Base-by-base conservation (phyloP, 164 flowering plant genomes). In the Cinnamomum chago region DNA sequence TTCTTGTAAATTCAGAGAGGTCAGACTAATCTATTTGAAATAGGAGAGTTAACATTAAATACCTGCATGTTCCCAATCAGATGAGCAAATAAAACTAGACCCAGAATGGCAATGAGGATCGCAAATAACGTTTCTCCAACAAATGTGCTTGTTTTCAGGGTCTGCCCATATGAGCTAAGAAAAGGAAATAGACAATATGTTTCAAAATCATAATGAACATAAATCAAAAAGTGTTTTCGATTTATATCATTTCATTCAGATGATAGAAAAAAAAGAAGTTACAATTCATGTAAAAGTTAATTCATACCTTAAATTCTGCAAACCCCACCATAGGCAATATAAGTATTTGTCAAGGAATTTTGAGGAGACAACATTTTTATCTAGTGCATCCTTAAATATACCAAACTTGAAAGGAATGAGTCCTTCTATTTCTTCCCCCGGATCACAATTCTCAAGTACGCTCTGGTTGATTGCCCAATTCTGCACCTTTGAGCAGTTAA, bases 51-150 rank as follows among this genome's bases (percentile, higher is more conserved):
- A 14, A 18, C 47, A n/a, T 65, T n/a, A 52, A 67, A 20, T 87
- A 92, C 99, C 98, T 95, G 98, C 97, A 95, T 92, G 79, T 95
- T 95, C 67, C 99, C 98, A 75, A 95, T 95, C 73, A 95, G 82
- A 80, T 88, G 98, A 12, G 99, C 90, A 85, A 93, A 93, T 70
- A 95, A 82, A 78, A 95, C 94, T 28, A 93, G 90, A 72, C 98
- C 99, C 77, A 90, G 27, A 47, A 92, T 95, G 67, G 92, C 93
- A 76, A 95, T 93, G 70, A 92, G 88, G 58, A 93, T 91, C 47
- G 96, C 88, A 81, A 95, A 92, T 52, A 83, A 70, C 17, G 98
- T 95, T 84, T 95, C 98, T 79, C 91, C 93, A 65, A 95, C 86
- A 79, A 81, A 93, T 30, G 92, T 90, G 87, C 90, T 95, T 67